Evolutionary conservation across 345 rosid genomes (phyloP).

Genomic region (Gynandropsis gynandra): DNA sequence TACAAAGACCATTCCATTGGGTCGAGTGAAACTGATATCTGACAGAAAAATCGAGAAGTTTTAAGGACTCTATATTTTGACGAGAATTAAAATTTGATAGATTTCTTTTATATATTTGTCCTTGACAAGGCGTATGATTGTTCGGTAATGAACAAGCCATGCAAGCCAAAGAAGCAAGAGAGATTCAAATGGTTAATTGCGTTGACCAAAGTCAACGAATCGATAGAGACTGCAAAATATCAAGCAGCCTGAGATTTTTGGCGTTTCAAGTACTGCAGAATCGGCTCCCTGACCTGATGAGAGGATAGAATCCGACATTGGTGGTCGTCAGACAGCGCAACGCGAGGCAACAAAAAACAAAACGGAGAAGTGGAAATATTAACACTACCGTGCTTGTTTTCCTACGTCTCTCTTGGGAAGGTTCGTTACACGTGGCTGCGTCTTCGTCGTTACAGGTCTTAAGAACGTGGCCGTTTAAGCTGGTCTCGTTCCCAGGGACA

Average conservation of each 20-base stretch:
- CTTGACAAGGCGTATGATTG: too few relatives aligned
- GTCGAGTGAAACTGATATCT: too few relatives aligned
- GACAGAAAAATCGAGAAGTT: too few relatives aligned
- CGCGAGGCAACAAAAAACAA: background rate
- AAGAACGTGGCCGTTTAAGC: constrained; percentile 29
- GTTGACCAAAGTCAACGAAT: too few relatives aligned
- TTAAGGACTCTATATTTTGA: too few relatives aligned
- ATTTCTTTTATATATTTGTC: too few relatives aligned
- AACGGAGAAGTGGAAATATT: constrained; percentile 4
- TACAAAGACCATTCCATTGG: too few relatives aligned
- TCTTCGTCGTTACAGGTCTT: constrained; percentile 37
- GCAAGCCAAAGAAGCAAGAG: too few relatives aligned
- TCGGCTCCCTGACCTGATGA: constrained; percentile 88
- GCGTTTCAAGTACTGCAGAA: constrained; percentile 65
- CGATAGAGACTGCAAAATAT: constrained; percentile 12
- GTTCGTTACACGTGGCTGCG: constrained; percentile 35
- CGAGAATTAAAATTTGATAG: too few relatives aligned
- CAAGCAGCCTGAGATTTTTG: constrained; percentile 58
- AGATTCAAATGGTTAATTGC: too few relatives aligned
- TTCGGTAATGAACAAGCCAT: too few relatives aligned
- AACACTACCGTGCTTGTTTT: constrained; percentile 70
- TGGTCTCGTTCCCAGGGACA: constrained; percentile 37
- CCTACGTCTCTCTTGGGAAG: constrained; percentile 63
- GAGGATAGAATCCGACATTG: background rate
- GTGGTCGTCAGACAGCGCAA: too few relatives aligned